Evolutionary conservation across 2,329 filamentous ascomycete species (phyloP).

Genomic region (Magnaporthiopsis rhizophila): DNA sequence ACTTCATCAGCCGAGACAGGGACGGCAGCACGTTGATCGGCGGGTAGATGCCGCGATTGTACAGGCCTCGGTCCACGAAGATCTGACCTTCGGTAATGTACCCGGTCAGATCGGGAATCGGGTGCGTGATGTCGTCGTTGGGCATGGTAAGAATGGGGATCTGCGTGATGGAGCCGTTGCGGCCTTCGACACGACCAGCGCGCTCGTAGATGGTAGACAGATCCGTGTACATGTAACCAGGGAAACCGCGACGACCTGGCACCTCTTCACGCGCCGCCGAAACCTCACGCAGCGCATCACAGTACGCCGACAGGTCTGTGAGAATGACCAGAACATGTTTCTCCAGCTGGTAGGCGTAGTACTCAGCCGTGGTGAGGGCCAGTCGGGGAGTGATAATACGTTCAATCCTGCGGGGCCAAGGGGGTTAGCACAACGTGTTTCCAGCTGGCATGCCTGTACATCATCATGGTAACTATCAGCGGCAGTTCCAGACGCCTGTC

Average conservation of each 20-base stretch:
- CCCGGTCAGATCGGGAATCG: conserved; percentile 95
- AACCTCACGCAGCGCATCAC: conserved; percentile 96
- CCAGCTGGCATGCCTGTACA: neutral
- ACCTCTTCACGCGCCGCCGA: conserved; percentile 98
- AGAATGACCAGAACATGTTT: conserved; percentile 99
- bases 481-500: neutral
- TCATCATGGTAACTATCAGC: neutral
- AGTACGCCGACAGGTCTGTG: conserved; percentile 96
- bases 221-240: conserved; percentile 99
- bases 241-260: conserved; percentile 96
- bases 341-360: conserved; percentile 99
- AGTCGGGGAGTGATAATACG: conserved; percentile 99
- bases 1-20: conserved; percentile 99
- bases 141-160: conserved; percentile 99
- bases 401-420: conserved; percentile 61
- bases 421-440: conserved; percentile 11
- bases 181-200: conserved; percentile 91
- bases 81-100: conserved; percentile 99
- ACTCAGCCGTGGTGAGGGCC: conserved; percentile 94
- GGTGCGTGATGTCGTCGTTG: conserved; percentile 99
- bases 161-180: conserved; percentile 97
- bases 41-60: conserved; percentile 97
- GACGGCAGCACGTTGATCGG: conserved; percentile 98
- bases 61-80: conserved; percentile 84
- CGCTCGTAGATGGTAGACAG: conserved; percentile 99